Conservation (phyloP, 306 rosid genomes). For the Mucuna pruriens region DNA sequence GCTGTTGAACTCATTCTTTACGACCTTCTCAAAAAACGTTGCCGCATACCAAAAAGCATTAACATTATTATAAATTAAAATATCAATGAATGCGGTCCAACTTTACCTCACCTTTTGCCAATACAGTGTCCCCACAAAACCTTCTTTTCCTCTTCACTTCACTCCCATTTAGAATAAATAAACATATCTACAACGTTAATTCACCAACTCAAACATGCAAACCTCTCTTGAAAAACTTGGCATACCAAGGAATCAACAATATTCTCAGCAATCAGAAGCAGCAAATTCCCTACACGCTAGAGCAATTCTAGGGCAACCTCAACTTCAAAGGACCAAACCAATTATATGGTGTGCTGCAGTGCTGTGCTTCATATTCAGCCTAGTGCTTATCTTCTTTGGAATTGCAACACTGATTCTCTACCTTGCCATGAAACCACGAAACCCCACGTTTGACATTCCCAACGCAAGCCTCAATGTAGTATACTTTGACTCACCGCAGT, state of each 20-base stretch:
- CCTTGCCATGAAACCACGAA: slow-evolving; percentile 69
- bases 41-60: slow-evolving; percentile 51
- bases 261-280: slow-evolving; percentile 29
- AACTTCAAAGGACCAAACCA: slow-evolving; percentile 70
- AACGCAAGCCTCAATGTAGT: slow-evolving; percentile 77
- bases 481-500: slow-evolving; percentile 77
- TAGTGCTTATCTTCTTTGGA: slow-evolving; percentile 79
- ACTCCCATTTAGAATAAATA: slow-evolving; percentile 39
- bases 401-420: slow-evolving; percentile 69
- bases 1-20: slow-evolving; percentile 26
- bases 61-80: slow-evolving; percentile 54
- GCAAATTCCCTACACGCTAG: slow-evolving; percentile 24
- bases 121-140: slow-evolving; percentile 66
- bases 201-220: slow-evolving; percentile 43
- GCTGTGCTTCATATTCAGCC: slow-evolving; percentile 77
- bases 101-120: slow-evolving; percentile 58
- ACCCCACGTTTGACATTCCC: slow-evolving; percentile 73
- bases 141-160: slow-evolving; percentile 51
- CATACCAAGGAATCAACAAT: slow-evolving; percentile 42
- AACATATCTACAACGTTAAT: slow-evolving; percentile 21
- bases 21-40: slow-evolving; percentile 43
- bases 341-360: slow-evolving; percentile 75
- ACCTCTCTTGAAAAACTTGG: slow-evolving; percentile 52
- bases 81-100: slow-evolving; percentile 40
- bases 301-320: slow-evolving; percentile 45